phyloP scores from a whole-genome alignment of 1,284 basidiomycete species.

The Fomes fomentarius region DNA sequence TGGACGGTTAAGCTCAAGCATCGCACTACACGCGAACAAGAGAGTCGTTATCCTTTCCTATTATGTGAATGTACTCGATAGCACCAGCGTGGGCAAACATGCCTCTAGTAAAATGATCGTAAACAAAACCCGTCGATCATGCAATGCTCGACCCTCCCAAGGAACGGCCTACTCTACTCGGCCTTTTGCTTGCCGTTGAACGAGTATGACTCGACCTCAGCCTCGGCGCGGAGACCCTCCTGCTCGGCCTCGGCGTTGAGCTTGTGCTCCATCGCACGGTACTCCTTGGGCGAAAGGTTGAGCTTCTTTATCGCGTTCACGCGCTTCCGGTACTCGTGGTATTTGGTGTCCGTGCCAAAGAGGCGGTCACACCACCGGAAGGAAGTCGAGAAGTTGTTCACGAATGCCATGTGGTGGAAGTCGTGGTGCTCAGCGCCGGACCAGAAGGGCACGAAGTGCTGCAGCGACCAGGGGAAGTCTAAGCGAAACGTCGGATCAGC shows the following conservation, averaged over 20 bases:
- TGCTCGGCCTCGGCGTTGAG: constrained; percentile 67
- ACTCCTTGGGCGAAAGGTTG: constrained; percentile 52
- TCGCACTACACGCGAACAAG: too few relatives aligned
- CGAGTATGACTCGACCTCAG: constrained; percentile 48
- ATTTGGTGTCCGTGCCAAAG: constrained; percentile 88
- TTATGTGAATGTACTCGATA: neutral
- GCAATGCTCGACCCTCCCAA: neutral
- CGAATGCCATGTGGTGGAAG: constrained; percentile 93
- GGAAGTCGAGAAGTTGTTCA: constrained; percentile 89
- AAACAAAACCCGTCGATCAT: neutral
- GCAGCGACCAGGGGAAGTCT: constrained; percentile 98
- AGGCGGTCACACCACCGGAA: constrained; percentile 92
- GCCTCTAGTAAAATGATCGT: neutral
- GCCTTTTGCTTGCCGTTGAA: constrained; percentile 35
- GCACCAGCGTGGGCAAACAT: neutral
- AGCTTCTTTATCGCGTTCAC: constrained; percentile 57
- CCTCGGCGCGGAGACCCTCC: constrained; percentile 76
- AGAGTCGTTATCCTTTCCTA: too few relatives aligned
- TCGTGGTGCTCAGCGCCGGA: constrained; percentile 98
- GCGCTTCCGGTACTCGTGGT: constrained; percentile 73
- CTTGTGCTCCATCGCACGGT: constrained; percentile 56
- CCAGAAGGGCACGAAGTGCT: constrained; percentile 96
- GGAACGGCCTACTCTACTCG: constrained; percentile 13
- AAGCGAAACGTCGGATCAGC: neutral
- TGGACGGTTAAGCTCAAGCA: too few relatives aligned